These are phyloP conservation scores for Chalciporus sphaerocephalus DNA, from an alignment of 768 basidiomycete species.

Conservation along the genomic window DNA sequence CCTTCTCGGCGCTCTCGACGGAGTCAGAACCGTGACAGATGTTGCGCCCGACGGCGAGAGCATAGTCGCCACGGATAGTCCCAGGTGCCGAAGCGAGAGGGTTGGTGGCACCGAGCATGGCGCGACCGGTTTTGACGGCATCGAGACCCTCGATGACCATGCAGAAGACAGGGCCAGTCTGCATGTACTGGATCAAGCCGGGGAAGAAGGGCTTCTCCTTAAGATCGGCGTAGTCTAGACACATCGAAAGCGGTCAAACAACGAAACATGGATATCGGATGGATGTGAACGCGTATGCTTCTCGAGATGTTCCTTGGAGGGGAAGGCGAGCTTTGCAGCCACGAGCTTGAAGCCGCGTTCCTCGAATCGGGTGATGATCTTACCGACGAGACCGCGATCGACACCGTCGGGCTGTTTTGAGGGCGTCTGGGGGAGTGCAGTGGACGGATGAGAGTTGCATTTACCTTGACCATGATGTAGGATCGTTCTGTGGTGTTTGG, in stretches of 20 bases:
- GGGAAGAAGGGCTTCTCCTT: slow-evolving; percentile 94
- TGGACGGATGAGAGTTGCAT: not conserved
- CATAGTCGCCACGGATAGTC: slow-evolving; percentile 94
- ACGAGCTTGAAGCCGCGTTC: slow-evolving; percentile 96
- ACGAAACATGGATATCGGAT: no score
- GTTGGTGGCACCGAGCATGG: slow-evolving; percentile 96
- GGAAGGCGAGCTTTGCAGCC: slow-evolving; percentile 86
- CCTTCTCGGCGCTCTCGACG: slow-evolving; percentile 88
- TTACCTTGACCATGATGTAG: slow-evolving; percentile 99
- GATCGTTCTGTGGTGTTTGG: slow-evolving; percentile 66
- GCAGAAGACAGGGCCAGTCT: slow-evolving; percentile 89
- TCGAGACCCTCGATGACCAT: slow-evolving; percentile 96
- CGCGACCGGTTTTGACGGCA: slow-evolving; percentile 92
- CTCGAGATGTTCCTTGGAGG: slow-evolving; percentile 83
- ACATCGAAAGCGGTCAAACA: no score
- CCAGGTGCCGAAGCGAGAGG: slow-evolving; percentile 85
- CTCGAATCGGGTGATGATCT: slow-evolving; percentile 96
- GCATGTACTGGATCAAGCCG: slow-evolving; percentile 94
- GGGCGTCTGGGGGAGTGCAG: not conserved
- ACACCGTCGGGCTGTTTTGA: slow-evolving; percentile 95
- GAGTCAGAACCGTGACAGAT: slow-evolving; percentile 90
- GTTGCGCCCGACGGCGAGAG: slow-evolving; percentile 92
- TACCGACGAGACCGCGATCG: slow-evolving; percentile 90
- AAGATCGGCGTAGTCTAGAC: slow-evolving; percentile 95
- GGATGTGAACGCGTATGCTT: slow-evolving; percentile 51